Evolutionary conservation across 2,329 filamentous ascomycete genomes (phyloP).

Genomic region (Erysiphe pulchra): DNA sequence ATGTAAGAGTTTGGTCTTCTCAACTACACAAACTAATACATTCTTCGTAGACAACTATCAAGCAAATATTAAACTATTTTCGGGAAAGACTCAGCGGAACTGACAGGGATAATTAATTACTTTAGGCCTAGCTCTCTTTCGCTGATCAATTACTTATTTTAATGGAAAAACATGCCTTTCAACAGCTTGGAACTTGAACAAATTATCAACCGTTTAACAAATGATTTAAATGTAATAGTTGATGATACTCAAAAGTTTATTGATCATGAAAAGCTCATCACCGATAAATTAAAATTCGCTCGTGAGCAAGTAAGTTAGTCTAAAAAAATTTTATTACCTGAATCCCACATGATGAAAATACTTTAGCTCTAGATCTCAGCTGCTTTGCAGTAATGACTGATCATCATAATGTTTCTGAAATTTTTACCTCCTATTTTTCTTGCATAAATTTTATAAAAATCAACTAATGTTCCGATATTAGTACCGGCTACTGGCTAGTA

Average conservation of each 20-base stretch:
- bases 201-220: slow-evolving; percentile 30
- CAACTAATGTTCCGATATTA: slow-evolving; percentile 11
- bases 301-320: slow-evolving; percentile 32
- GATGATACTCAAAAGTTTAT: slow-evolving; percentile 37
- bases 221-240: slow-evolving; percentile 37
- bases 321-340: background rate
- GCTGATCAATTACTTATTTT: too few species aligned
- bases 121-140: too few species aligned
- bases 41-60: too few species aligned
- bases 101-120: too few species aligned
- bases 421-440: slow-evolving; percentile 13
- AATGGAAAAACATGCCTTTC: slow-evolving; percentile 5
- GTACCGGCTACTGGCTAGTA: slow-evolving; percentile 40
- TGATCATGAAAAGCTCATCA: slow-evolving; percentile 36
- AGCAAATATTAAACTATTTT: too few species aligned
- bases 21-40: too few species aligned
- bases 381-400: slow-evolving; percentile 34
- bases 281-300: slow-evolving; percentile 40
- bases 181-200: slow-evolving; percentile 12
- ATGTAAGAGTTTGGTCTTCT: too few species aligned
- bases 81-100: too few species aligned
- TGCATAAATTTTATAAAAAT: too few species aligned
- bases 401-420: slow-evolving; percentile 26
- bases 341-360: slow-evolving; percentile 19
- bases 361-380: slow-evolving; percentile 69